A percentile compares a stretch with the other conserved stretches of the same genome.
Conservation (phyloP, 164 flowering plant species). For the Liriodendron chinense region DNA sequence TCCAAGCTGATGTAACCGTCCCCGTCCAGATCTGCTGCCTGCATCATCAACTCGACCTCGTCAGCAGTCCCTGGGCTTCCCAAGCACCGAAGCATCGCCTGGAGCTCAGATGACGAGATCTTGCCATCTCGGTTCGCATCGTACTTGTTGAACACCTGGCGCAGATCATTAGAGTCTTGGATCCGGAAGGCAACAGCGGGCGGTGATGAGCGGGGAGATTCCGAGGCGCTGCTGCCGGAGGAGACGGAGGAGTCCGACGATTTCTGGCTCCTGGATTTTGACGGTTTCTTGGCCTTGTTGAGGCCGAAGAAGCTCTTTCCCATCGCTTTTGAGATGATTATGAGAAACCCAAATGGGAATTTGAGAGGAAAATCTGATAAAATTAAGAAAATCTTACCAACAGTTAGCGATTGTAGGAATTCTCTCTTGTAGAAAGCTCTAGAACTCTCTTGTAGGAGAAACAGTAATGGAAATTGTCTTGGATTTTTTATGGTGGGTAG, state of each 20-base stretch:
- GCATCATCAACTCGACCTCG: conserved; percentile 19
- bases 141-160: conserved; percentile 15
- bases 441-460: too few relatives aligned
- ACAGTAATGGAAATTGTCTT: not conserved
- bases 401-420: not conserved
- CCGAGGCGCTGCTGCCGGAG: not conserved
- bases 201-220: not conserved
- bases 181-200: conserved; percentile 2
- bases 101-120: conserved; percentile 19
- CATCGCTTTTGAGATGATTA: not conserved
- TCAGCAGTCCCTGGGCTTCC: conserved; percentile 1
- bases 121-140: conserved; percentile 17
- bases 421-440: not conserved
- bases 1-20: conserved; percentile 20
- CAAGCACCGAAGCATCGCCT: conserved; percentile 11
- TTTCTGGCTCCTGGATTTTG: not conserved
- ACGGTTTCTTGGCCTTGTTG: not conserved
- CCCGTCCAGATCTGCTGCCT: conserved; percentile 18
- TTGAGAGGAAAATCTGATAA: too few relatives aligned
- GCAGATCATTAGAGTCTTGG: conserved; percentile 13
- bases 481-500: not conserved
- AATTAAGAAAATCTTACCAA: too few relatives aligned
- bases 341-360: too few relatives aligned
- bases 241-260: not conserved
- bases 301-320: not conserved